Base-by-base conservation (phyloP, 164 flowering plant species). In the Macadamia integrifolia region DNA sequence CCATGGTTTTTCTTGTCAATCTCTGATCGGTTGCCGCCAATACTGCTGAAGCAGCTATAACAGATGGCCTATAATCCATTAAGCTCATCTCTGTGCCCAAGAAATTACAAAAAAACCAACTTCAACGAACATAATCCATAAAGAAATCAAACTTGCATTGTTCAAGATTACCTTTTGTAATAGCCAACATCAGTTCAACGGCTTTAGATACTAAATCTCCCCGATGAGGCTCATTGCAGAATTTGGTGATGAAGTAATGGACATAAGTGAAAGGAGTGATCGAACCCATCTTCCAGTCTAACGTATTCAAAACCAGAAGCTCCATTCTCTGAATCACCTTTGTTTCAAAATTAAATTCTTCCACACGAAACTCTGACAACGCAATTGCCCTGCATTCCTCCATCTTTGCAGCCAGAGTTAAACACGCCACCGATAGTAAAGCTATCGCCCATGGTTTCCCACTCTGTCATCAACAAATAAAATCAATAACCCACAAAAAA, bases 391-490 rank as follows among this genome's bases (percentile, higher is more conserved):
- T 72, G 32, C 70, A 23, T 74, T 92, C 97, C 58, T 88, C 91
- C 96, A 89, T 86, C 66, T 92, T 92, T 14, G 87, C 89, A 6
- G 97, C 94, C 65, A 78, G 62, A 65, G 75, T 80, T 40, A 85
- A 66, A 76, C 97, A 89, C 3, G 92, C 94, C 64, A 86, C 78
- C 1, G 88, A 79, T 35, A 88, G 53, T 60, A 88, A 79, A 71
- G 69, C 76, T 64, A 86, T 70, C 53, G 89, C 89, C 97, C 92
- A 91, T 12, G 43, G 2, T 60, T 81, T 78, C 70, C 66, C 84
- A 11, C 66, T 78, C 97, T 77, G 71, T 35, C 11, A 46, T 67
- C 9, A 46, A 57, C 29, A 30, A 15, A 60, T 31, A 53, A 42
- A 0, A 30, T 12, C 42, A 57, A 40, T 3, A 31, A 46, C 23